Base-by-base conservation (phyloP, 2,329 filamentous ascomycete genomes). In the Neurospora crassa region DNA sequence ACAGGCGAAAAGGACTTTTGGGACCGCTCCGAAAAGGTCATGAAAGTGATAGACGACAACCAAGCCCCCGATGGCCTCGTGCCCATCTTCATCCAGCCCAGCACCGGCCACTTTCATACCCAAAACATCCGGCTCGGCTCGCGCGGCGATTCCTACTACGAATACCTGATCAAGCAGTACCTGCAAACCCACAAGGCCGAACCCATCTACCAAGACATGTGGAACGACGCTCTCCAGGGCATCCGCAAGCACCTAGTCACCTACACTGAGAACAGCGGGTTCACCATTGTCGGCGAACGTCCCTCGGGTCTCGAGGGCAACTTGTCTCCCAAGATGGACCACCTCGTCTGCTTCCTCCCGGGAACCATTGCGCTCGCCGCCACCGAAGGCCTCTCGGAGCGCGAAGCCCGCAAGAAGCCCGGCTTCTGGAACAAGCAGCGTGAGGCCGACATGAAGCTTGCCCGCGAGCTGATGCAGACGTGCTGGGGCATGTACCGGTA, bases 131-230 rank as follows among this genome's bases (percentile, higher is more conserved):
- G 96, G 20, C 86, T 98, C 29, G 96, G 96, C 47, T 97, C 93
- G 79, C 89, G 96, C 73, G 96, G 96, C 67, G 96, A 99, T 83
- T 97, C 94, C 68, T 99, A 98, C 82, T 99, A 99, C 82, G 93
- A 99, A 82, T 99, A 99, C 80, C 88, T 99, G 69, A 96, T 98
- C 84, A 99, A 99, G 83, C 96, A 99, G 80, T 98, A 97, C 79
- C 86, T 97, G 24, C 96, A 99, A 81, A 99, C 96, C 14, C 92
- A 92, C 71, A 89, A 92, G 79, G 86, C 94, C 78, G 95, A 99
- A 79, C 85, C 89, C 0, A 83, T 98, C 18, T 99, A 99, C 81
- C 85, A 90, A 74, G 92, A 96, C 16, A 92, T 99, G 90, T 99
- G 96, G 94, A 87, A 95, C 47, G 92, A 99, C 79, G 87, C 93